Evolutionary conservation across 805 yeast genomes (phyloP), one percentile per base, ranked within the genome.

Genomic region (Saturnispora serradocipensis): DNA sequence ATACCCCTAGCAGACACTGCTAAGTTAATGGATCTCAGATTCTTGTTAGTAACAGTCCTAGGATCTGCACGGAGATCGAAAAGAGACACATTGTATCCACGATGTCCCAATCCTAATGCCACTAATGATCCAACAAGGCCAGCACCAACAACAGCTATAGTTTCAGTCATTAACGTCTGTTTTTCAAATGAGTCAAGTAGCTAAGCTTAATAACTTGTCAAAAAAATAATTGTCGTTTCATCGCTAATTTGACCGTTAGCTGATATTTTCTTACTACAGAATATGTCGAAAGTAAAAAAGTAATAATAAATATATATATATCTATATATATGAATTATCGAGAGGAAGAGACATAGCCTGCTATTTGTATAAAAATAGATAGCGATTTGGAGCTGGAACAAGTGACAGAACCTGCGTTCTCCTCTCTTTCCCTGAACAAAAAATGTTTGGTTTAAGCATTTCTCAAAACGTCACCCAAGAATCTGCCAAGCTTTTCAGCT

Each of bases 1-100:
- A 88, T 82, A 1, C 97, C 97, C 48, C 97, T 74, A 50, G 81
- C 82, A 46, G 91, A 82, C n/a, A 90, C 84, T 0, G 97, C 97
- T 56, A 90, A 71, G 61, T 90, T 90, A 62, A 90, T 89, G 6
- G 95, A 86, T 53, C 87, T 67, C 34, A 81, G 64, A 40, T 68
- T 68, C 16, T 63, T 54, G 11, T 28, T 24, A 16, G 53, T 40
- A 9, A 48, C 39, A 4, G 50, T 43, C 57, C 87, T 67, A 16
- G 89, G 88, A 64, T 89, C 96, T 1, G 68, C 64, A 45, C 97
- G 74, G 39, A 78, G 68, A 57, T 90, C 97, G 56, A 77, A 86
- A 4, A 90, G 62, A 0, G 82, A 74, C 20, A 90, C 97, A 1
- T 75, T 54, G 65, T 78, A 84, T 10, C 96, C 96, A 50, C 79